Base-by-base conservation (phyloP, 768 basidiomycete genomes). In the Sarcodon sp. region DNA sequence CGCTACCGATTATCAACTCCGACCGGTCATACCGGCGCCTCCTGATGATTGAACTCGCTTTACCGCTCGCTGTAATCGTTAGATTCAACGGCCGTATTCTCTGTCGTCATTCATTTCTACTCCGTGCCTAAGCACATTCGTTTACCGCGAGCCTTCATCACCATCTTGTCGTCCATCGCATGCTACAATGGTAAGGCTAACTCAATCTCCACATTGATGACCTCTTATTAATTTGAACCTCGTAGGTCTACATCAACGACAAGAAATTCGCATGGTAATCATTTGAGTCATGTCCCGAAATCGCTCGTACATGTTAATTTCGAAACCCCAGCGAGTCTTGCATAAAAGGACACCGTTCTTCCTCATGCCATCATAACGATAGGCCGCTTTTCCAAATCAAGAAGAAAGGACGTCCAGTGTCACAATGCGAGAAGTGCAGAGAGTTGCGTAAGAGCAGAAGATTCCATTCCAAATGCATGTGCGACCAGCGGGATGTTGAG, bases 291-390 rank as follows among this genome's bases (percentile, higher is more conserved):
- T 5, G 47, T 33, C 36, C 27, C 33, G 21, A 36, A 38, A 18
- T 32, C 12, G 10, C 16, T 31, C 33, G 35, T 7, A 52, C 32
- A 33, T 18, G 13, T 44, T 50, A 45, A 33, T 16, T 13, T 37
- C 16, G 13, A 34, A 36, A 45, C 34, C 33, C 16, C 57, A 92
- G 91, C 64, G 86, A 85, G 69, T 83, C 88, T 10, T 96, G 92
- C 64, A 92, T 93, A 61, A 92, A 92, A 66, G 92, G 92, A 0
- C 91, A 96, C 59, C 80, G 92, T 47, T 92, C 91, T 10, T 90
- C 89, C 3, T 79, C 79, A 11, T 96, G 92, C 62, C 75, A 76
- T 44, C 92, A 96, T 60, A 79, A 79, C 32, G 87, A 90, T 55
- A 72, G 92, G 15, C 89, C 90, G 4, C 70, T 96, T n/a, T 91